Evolutionary conservation across 176 grass and related monocot species (phyloP).

Genomic region (Aegilops speltoides): DNA sequence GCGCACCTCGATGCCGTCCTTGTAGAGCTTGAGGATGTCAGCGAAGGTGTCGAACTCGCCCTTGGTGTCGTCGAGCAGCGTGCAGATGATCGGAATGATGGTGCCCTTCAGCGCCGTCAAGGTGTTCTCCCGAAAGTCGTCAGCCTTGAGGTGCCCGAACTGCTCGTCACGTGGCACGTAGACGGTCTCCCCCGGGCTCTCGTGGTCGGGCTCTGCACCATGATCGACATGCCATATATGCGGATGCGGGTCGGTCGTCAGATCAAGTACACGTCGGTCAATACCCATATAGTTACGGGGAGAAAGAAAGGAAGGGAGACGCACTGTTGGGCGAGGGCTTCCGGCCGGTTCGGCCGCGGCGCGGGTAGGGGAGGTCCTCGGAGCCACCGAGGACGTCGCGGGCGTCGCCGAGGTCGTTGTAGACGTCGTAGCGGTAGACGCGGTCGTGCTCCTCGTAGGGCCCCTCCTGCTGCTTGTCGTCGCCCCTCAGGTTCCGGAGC

Average conservation of each 20-base stretch:
- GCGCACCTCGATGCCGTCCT: not conserved
- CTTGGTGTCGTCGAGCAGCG: not conserved
- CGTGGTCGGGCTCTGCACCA: not conserved
- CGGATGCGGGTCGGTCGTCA: not conserved
- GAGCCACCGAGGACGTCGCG: not conserved
- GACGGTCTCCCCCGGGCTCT: not conserved
- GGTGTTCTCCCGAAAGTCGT: not conserved
- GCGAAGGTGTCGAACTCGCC: not conserved
- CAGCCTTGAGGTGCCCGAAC: not conserved
- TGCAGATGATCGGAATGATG: not conserved
- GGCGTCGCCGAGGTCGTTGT: constrained; percentile 21
- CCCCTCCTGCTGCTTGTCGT: not conserved
- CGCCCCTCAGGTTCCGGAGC: constrained; percentile 7
- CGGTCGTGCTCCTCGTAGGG: not conserved
- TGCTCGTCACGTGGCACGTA: not conserved
- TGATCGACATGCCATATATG: not conserved
- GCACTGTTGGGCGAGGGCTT: not conserved
- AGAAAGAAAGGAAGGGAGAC: not conserved
- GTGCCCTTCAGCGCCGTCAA: not conserved
- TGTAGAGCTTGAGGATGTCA: not conserved
- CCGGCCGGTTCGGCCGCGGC: constrained; percentile 2
- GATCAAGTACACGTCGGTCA: not conserved
- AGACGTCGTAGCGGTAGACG: constrained; percentile 21
- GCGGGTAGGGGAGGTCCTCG: not conserved
- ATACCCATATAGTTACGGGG: too few relatives aligned